Evolutionary conservation across 192 early-diverging fungal genomes (phyloP), one percentile per base, ranked within the genome.

Genomic region (Rhizophagus prolifer): DNA sequence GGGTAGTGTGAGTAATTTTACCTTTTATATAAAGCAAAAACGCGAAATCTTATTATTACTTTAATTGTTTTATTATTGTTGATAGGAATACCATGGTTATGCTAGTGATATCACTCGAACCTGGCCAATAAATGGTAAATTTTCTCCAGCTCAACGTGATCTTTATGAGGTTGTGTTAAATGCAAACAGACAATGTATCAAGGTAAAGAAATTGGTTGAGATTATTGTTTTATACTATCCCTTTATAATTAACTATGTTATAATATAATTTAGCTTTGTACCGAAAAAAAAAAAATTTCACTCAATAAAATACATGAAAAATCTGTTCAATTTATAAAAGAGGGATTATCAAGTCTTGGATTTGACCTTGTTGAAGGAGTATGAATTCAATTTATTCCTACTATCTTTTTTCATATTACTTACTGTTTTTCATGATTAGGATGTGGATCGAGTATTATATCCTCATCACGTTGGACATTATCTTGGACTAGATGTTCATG

Each of bases 391-490:
- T 6, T 38, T 36, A 8, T 14, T 72, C 38, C 10, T 21, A 2
- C 58, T 50, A 7, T 0, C 34, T 58, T 66, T 34, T 54, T 76
- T 19, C 6, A 10, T 67, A n/a, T 19, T 31, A 13, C 3, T n/a
- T 76, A 58, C 21, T 58, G 1, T 50, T 66, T 50, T 21, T 23
- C 16, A 47, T 36, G 34, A 34, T 26, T 81, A 91, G 88, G 96
- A 97, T 66, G 86, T 96, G 58, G 91, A 95, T 71, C 82, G 86
- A 59, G 77, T 78, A 13, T 84, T 99, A 36, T 99, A 95, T 78
- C 96, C 96, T 46, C 96, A 99, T 80, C 96, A 99, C 80, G 90
- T 99, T 14, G 90, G 95, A 23, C 97, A 98, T 79, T 99, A 93
- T 67, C 86, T 98, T 21, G 97, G 97, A 10, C 77, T 98, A 79